Evolutionary conservation across 495 filamentous ascomycete genomes (phyloP), one percentile per base, ranked within the genome.

Genomic region (Annulohypoxylon moriforme): DNA sequence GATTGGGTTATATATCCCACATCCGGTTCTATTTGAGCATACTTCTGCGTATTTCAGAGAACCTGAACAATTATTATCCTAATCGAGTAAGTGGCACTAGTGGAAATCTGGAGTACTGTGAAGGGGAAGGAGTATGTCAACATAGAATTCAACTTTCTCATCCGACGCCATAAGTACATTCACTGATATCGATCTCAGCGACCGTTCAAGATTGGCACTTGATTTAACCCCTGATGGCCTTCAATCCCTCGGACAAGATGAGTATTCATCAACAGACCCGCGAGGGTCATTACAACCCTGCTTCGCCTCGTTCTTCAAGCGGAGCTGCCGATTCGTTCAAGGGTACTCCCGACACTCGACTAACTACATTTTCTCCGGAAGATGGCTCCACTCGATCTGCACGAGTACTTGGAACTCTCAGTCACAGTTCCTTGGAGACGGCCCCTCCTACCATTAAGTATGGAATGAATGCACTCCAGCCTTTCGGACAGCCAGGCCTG

Each of bases 341-440:
- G 62, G 85, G 82, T 24, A 91, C 90, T 38, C 89, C 90, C 0
- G 87, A 90, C 60, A 91, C 89, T 24, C 84, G 85, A 52, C 66
- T 89, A 29, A 90, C 88, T 11, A 78, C 83, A 38, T 90, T 91
- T 76, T 90, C 89, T n/a, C 88, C 89, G 0, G 87, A 89, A 14
- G 88, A 90, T 46, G 75, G 67, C 57, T 81, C 81, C 20, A 71
- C 76, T 40, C 72, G 76, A 60, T 78, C 81, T 22, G 71, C 68
- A 44, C 80, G 75, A 60, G 59, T 75, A 25, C 52, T 76, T 29
- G 71, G 75, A 22, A 67, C 73, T 25, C 58, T 80, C 44, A 74
- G 60, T 44, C 13, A 68, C 20, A 65, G 58, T 24, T 58, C 59
- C 24, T 60, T 76, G 24, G 76, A 74, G 11, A 55, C 40, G 22